Conservation (phyloP, 306 rosid species). For the Luffa aegyptiaca region DNA sequence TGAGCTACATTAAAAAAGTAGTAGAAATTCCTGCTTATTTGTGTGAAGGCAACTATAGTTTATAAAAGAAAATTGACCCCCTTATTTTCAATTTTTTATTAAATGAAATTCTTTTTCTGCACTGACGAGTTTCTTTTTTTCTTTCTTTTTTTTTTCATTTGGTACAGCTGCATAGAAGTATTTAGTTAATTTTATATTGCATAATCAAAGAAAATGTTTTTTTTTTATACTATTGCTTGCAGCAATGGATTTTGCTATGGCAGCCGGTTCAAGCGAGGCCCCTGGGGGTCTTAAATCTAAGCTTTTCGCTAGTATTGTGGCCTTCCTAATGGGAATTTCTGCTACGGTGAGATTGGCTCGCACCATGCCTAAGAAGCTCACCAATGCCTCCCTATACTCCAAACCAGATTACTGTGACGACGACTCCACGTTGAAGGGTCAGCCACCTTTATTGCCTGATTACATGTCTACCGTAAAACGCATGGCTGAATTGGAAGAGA, state of each 20-base stretch:
- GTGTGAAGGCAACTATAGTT: too few relatives aligned
- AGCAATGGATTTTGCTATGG: constrained; percentile 19
- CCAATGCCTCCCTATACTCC: constrained; percentile 66
- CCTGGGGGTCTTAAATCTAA: constrained; percentile 45
- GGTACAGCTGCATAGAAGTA: neutral
- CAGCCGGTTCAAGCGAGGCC: constrained; percentile 25
- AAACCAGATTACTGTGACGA: constrained; percentile 23
- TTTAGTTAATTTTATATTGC: neutral
- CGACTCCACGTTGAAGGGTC: constrained; percentile 15
- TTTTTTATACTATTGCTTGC: neutral
- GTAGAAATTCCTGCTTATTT: too few relatives aligned
- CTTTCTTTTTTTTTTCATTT: neutral
- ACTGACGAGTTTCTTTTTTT: too few relatives aligned
- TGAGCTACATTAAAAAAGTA: too few relatives aligned
- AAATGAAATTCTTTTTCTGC: too few relatives aligned
- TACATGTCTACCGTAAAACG: constrained; percentile 59
- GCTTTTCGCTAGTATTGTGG: constrained; percentile 51
- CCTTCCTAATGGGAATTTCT: constrained; percentile 65
- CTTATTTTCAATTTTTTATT: neutral
- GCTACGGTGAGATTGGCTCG: constrained; percentile 64
- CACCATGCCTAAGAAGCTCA: constrained; percentile 70
- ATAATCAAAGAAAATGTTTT: neutral
- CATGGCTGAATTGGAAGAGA: constrained; percentile 77
- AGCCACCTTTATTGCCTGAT: constrained; percentile 23
- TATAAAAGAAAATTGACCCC: too few relatives aligned